A percentile compares a stretch with the other conserved stretches of the same genome.
phyloP scores from a whole-genome alignment of 2,329 filamentous ascomycete genomes.

The Arthrocladium fulminans region DNA sequence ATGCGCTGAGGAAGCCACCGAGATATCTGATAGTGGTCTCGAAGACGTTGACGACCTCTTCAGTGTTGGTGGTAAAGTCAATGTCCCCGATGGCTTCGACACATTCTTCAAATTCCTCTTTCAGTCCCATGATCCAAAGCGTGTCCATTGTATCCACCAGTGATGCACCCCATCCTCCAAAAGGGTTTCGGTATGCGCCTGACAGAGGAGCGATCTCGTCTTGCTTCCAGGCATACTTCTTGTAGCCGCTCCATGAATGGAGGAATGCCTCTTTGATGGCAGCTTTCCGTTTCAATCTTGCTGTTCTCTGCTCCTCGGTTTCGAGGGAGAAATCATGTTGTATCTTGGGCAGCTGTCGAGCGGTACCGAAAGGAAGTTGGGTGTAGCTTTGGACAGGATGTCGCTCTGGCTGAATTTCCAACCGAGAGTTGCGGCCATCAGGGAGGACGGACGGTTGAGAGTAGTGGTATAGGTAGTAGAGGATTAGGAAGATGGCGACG shows the following conservation, averaged over 20 bases:
- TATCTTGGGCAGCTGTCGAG: constrained; percentile 18
- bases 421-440: constrained; percentile 12
- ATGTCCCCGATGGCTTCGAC: constrained; percentile 50
- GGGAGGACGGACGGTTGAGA: constrained; percentile 5
- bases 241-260: constrained; percentile 54
- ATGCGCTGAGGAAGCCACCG: constrained; percentile 31
- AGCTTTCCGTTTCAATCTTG: constrained; percentile 27
- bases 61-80: constrained; percentile 50
- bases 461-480: constrained; percentile 20
- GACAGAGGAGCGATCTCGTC: constrained; percentile 55
- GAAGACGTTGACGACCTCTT: constrained; percentile 28
- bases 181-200: constrained; percentile 46
- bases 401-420: constrained; percentile 17
- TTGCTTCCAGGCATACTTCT: constrained; percentile 52
- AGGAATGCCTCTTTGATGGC: constrained; percentile 45
- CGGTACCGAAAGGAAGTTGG: constrained; percentile 16
- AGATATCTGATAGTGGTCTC: constrained; percentile 35
- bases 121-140: constrained; percentile 64
- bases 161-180: constrained; percentile 60
- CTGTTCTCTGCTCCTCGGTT: constrained; percentile 11
- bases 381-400: constrained; percentile 16
- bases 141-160: constrained; percentile 60
- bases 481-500: constrained; percentile 13
- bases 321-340: constrained; percentile 22
- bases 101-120: constrained; percentile 56